Evolutionary conservation across 2,329 filamentous ascomycete genomes (phyloP), one percentile per base, ranked within the genome.

Genomic region (Arthrobotrys pseudoclavata): DNA sequence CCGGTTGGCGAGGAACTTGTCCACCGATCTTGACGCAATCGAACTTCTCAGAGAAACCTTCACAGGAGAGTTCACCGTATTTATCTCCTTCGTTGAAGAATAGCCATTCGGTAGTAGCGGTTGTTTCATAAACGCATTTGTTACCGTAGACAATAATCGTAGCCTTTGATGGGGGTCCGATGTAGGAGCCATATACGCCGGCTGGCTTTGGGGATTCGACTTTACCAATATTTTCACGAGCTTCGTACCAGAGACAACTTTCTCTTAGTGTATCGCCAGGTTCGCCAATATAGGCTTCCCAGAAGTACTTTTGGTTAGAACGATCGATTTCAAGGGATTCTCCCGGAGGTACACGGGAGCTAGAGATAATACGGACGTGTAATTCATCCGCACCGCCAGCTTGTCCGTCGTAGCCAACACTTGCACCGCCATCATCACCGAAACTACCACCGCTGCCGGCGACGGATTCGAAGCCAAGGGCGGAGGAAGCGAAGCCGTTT

Each of bases 401-500:
- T 20, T 40, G n/a, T 22, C 45, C 53, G 20, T 67, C 61, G 5
- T 24, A 29, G 13, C 64, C 60, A 2, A 29, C 3, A 26, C 22
- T 22, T 20, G 42, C 15, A 15, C 60, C 60, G 4, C 60, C 60
- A n/a, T 63, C 60, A 7, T 63, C 60, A 34, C 60, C 60, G n/a
- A 63, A 63, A n/a, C 40, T 63, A 4, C 60, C 60, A 53, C 62
- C n/a, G 53, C 40, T 67, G 31, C 52, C 31, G 22, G 52, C 31
- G 10, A 57, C 18, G 6, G 22, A 48, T 37, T 57, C 60, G 55
- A 48, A 60, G 18, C 20, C 69, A 24, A 74, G 60, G 18, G 62
- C 69, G 13, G 62, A 67, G 13, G 69, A 74, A 18, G 69, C 69
- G 26, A 74, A 74, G 31, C 69, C 69, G n/a, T 74, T 74, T 20